Percentiles rank a stretch among this genome's conserved stretches.
Conservation (phyloP, 306 rosid species). For the Lupinus albus region DNA sequence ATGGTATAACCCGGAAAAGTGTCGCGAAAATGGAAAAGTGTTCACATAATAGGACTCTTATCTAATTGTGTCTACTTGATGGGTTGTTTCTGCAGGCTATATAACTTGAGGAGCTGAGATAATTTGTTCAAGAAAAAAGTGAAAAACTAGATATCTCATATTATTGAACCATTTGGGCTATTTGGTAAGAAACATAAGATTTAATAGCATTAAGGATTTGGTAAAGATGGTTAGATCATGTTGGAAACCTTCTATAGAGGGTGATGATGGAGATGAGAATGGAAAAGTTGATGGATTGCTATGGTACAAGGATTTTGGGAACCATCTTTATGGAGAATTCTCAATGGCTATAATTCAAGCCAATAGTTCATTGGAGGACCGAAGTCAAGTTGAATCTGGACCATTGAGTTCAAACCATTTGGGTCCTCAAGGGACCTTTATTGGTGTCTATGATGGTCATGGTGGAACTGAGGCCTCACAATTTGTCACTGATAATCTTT, state of each 20-base stretch:
- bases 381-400: conserved; percentile 85
- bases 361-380: conserved; percentile 76
- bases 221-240: conserved; percentile 71
- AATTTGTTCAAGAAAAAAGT: conserved; percentile 34
- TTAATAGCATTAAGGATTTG: conserved; percentile 14
- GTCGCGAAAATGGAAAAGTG: too few relatives aligned
- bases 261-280: conserved; percentile 58
- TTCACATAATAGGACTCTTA: too few relatives aligned
- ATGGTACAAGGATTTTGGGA: conserved; percentile 91
- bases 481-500: conserved; percentile 72
- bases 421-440: conserved; percentile 74
- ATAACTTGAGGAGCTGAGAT: conserved; percentile 44
- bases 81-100: conserved; percentile 44
- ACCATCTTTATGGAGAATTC: conserved; percentile 74
- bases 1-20: too few relatives aligned
- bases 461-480: conserved; percentile 87
- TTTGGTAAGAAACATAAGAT: conserved; percentile 21
- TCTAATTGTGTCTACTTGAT: conserved; percentile 47
- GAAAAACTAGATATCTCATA: conserved; percentile 10
- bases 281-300: conserved; percentile 75
- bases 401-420: conserved; percentile 55
- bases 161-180: conserved; percentile 48
- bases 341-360: conserved; percentile 98
- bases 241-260: conserved; percentile 70
- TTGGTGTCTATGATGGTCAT: conserved; percentile 97